A percentile compares a stretch with the other conserved stretches of the same genome.
phyloP scores from a whole-genome alignment of 176 grass and related monocot genomes.

The Eremochloa ophiuroides region DNA sequence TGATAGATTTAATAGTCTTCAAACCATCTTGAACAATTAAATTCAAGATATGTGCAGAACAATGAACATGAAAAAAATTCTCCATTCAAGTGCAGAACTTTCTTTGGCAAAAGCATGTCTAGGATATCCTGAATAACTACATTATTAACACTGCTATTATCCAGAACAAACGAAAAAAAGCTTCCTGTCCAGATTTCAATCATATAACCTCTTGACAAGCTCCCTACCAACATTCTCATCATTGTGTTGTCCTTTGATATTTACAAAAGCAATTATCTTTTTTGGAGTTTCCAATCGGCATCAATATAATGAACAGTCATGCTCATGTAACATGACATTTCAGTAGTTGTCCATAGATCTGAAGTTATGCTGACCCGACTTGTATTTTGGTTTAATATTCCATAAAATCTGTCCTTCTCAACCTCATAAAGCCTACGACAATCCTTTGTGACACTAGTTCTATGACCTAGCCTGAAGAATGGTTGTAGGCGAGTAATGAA shows the following conservation, averaged over 20 bases:
- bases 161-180: not conserved
- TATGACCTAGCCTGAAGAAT: slow-evolving; percentile 7
- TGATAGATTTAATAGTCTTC: not conserved
- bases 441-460: not conserved
- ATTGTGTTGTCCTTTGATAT: not conserved
- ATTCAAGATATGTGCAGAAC: not conserved
- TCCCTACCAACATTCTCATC: not conserved
- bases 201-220: not conserved
- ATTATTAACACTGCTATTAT: not conserved
- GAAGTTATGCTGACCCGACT: slow-evolving; percentile 11
- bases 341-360: slow-evolving; percentile 1
- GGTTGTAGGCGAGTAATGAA: slow-evolving; percentile 27
- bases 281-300: slow-evolving; percentile 30
- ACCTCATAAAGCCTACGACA: slow-evolving; percentile 25
- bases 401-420: slow-evolving; percentile 1
- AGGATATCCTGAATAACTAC: not conserved
- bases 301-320: slow-evolving; percentile 32
- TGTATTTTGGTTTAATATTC: not conserved
- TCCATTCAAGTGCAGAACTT: not conserved
- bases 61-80: not conserved
- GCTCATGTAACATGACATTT: not conserved
- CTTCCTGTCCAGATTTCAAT: not conserved
- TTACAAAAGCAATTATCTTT: slow-evolving; percentile 21
- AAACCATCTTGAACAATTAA: not conserved
- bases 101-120: not conserved